Conservation (phyloP, 768 basidiomycete genomes). For the Amyloporia xantha region DNA sequence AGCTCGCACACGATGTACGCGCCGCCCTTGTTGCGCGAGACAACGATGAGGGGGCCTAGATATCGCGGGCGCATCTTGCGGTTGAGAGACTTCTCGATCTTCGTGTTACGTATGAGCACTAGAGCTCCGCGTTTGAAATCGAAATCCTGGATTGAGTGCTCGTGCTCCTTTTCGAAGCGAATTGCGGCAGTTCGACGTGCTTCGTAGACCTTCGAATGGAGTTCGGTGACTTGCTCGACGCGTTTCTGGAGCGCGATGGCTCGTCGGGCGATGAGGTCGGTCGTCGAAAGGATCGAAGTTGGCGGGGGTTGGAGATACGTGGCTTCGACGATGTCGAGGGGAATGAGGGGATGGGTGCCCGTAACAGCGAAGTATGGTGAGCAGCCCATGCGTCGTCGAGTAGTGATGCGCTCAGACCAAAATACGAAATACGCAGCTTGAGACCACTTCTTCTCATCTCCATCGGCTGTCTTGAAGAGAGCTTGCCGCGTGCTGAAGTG, state of each 20-base stretch:
- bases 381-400: constrained; percentile 24
- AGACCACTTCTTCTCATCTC: constrained; percentile 17
- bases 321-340: constrained; percentile 16
- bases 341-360: constrained; percentile 17
- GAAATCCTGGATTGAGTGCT: constrained; percentile 16
- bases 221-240: constrained; percentile 6
- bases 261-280: constrained; percentile 1
- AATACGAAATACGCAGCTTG: constrained; percentile 21
- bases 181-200: too few species aligned
- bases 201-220: too few species aligned
- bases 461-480: constrained; percentile 15
- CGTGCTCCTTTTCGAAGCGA: constrained; percentile 9
- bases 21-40: too few species aligned
- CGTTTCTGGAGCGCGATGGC: constrained; percentile 10
- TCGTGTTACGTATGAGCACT: too few species aligned
- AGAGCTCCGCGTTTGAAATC: too few species aligned
- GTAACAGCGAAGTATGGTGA: constrained; percentile 22
- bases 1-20: too few species aligned
- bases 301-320: constrained; percentile 13
- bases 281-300: constrained; percentile 1
- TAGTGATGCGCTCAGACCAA: constrained; percentile 32
- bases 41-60: too few species aligned
- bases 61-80: too few species aligned
- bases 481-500: constrained; percentile 18
- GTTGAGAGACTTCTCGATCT: too few species aligned